phyloP scores from a whole-genome alignment of 306 rosid genomes.

The Castanospermum australe region DNA sequence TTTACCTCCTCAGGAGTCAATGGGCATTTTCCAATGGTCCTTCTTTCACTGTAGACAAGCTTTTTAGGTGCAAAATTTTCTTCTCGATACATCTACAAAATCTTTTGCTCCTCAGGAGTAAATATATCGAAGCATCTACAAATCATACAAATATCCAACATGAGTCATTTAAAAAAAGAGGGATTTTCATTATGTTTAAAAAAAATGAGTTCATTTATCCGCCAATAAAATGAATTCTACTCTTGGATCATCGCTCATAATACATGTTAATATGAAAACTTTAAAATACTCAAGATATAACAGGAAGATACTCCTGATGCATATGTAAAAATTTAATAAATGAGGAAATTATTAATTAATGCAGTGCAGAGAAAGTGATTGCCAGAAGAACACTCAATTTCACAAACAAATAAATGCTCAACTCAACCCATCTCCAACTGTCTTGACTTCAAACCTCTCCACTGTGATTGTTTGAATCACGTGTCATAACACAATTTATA shows the following conservation, averaged over 20 bases:
- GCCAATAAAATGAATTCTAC: background rate
- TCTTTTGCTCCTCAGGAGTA: constrained; percentile 64
- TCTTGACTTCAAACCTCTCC: too few relatives aligned
- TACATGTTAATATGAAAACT: background rate
- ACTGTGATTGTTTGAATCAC: too few relatives aligned
- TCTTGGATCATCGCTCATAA: too few relatives aligned
- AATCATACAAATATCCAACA: constrained; percentile 15
- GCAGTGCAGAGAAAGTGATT: background rate
- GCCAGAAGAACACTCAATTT: background rate
- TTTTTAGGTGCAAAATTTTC: constrained; percentile 86
- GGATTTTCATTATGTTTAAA: background rate
- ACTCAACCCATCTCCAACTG: too few relatives aligned
- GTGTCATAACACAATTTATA: too few relatives aligned
- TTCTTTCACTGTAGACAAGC: constrained; percentile 78
- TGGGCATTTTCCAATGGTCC: constrained; percentile 98
- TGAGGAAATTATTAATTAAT: background rate
- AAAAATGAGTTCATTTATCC: background rate
- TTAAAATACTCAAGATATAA: background rate
- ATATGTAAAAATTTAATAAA: background rate
- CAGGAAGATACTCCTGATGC: background rate
- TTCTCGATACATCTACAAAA: constrained; percentile 73
- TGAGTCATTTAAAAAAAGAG: background rate
- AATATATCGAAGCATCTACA: constrained; percentile 88
- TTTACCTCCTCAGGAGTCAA: constrained; percentile 98
- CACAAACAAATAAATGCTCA: background rate